Percentiles rank a stretch among this genome's conserved stretches.
phyloP scores from a whole-genome alignment of 495 filamentous ascomycete genomes.

The Zalerion maritima region DNA sequence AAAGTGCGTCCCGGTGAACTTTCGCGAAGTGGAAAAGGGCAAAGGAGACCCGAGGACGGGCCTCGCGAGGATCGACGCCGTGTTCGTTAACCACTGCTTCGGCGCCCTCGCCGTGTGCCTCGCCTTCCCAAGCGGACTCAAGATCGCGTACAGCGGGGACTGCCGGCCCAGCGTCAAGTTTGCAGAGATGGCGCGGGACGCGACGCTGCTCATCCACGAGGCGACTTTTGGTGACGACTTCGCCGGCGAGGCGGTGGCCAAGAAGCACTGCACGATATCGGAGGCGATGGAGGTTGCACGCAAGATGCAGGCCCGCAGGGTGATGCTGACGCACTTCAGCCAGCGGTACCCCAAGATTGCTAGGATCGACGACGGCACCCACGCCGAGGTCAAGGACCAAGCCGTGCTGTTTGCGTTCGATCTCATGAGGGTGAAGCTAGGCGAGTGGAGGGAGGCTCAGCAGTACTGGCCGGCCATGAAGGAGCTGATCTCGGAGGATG shows the following conservation, averaged over 20 bases:
- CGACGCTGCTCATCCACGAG: constrained; percentile 83
- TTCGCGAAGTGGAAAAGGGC: too few species aligned
- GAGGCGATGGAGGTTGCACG: constrained; percentile 71
- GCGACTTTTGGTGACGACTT: constrained; percentile 89
- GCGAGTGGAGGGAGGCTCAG: constrained; percentile 66
- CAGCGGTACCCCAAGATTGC: constrained; percentile 90
- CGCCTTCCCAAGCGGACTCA: constrained; percentile 66
- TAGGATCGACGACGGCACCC: constrained; percentile 26
- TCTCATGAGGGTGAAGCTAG: constrained; percentile 68
- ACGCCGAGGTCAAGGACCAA: constrained; percentile 14
- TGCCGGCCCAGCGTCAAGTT: constrained; percentile 65
- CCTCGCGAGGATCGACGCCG: constrained; percentile 39
- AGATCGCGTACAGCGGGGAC: constrained; percentile 84
- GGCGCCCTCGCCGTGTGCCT: constrained; percentile 62
- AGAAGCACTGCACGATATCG: constrained; percentile 74
- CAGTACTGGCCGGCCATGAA: constrained; percentile 57
- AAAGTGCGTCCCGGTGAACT: too few species aligned
- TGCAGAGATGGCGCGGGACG: constrained; percentile 50
- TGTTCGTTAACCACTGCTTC: constrained; percentile 60
- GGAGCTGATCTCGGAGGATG: constrained; percentile 42
- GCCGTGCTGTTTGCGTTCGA: constrained; percentile 76
- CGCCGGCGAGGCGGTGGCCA: constrained; percentile 58
- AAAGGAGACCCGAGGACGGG: constrained; percentile 13
- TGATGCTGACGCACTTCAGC: constrained; percentile 84
- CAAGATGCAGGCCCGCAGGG: constrained; percentile 58